A percentile compares a stretch with the other conserved stretches of the same genome.
Evolutionary conservation across 1,284 basidiomycete genomes (phyloP).

Genomic region (Abortiporus biennis): DNA sequence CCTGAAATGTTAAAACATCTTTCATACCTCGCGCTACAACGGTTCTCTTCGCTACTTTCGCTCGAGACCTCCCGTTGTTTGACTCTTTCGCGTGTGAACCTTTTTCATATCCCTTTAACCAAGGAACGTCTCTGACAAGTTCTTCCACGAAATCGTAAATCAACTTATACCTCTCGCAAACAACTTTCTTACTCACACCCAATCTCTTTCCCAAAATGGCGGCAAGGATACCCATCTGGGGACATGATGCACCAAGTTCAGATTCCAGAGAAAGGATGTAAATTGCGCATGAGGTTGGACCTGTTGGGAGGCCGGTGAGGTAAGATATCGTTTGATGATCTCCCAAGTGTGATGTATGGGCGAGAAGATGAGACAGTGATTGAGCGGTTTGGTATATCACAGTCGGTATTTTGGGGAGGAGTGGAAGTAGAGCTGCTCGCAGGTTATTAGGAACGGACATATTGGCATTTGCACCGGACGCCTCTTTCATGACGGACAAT

Average conservation of each 20-base stretch:
- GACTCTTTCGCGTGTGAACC: conserved; percentile 21
- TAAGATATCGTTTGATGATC: too few species aligned
- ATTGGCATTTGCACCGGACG: too few species aligned
- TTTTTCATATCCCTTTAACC: conserved; percentile 42
- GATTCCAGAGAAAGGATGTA: conserved; percentile 70
- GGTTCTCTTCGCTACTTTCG: conserved; percentile 52
- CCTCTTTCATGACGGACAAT: too few species aligned
- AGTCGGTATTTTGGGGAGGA: conserved; percentile 32
- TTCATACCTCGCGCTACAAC: conserved; percentile 59
- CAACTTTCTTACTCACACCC: conserved; percentile 42
- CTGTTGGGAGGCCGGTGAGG: conserved; percentile 31
- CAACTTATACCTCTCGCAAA: conserved; percentile 63
- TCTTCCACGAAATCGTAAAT: conserved; percentile 53
- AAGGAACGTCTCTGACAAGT: conserved; percentile 61
- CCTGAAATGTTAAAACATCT: conserved; percentile 63
- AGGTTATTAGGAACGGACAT: neutral
- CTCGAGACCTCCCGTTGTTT: conserved; percentile 32
- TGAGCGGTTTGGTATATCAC: conserved; percentile 47
- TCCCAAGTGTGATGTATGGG: too few species aligned
- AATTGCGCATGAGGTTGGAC: conserved; percentile 58
- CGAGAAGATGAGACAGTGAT: conserved; percentile 47
- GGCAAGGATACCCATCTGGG: conserved; percentile 48
- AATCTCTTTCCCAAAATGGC: conserved; percentile 45
- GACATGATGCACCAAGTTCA: conserved; percentile 47
- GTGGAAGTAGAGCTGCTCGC: conserved; percentile 22